phyloP scores from a whole-genome alignment of 2,329 filamentous ascomycete genomes.

The Chalara sp. region DNA sequence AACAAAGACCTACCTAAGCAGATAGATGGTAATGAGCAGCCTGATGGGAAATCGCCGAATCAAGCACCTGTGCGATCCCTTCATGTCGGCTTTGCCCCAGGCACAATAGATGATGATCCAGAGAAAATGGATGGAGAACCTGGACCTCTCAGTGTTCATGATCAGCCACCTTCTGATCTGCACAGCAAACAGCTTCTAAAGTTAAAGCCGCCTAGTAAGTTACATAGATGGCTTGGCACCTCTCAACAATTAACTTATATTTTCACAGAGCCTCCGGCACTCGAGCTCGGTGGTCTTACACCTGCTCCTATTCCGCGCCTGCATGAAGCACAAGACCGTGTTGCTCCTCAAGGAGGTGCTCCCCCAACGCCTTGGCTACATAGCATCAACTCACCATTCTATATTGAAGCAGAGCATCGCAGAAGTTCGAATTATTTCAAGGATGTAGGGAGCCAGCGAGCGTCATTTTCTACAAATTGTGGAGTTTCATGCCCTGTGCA shows the following conservation, averaged over 20 bases:
- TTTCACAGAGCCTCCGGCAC: background rate
- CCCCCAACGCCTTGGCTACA: conserved; percentile 28
- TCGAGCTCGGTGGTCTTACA: background rate
- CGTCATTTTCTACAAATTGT: background rate
- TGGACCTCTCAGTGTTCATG: background rate
- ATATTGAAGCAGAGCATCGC: conserved; percentile 19
- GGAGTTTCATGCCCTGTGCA: background rate
- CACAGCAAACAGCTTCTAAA: too few relatives aligned
- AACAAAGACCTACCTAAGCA: background rate
- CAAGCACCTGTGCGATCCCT: background rate
- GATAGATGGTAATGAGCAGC: background rate
- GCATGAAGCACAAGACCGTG: conserved; percentile 1
- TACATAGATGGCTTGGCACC: too few relatives aligned
- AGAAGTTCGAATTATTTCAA: background rate
- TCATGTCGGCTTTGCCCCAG: conserved; percentile 51
- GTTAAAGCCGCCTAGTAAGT: too few relatives aligned
- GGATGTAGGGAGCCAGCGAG: conserved; percentile 3
- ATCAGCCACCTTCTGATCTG: background rate
- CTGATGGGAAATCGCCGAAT: background rate
- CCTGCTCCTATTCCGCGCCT: background rate
- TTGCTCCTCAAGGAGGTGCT: conserved; percentile 16
- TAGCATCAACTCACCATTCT: conserved; percentile 31
- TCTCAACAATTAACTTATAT: background rate
- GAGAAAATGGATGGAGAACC: background rate
- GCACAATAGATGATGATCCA: conserved; percentile 11